Evolutionary conservation across 2,329 filamentous ascomycete species (phyloP), one percentile per base, ranked within the genome.

Genomic region (Chaetomium globosum): DNA sequence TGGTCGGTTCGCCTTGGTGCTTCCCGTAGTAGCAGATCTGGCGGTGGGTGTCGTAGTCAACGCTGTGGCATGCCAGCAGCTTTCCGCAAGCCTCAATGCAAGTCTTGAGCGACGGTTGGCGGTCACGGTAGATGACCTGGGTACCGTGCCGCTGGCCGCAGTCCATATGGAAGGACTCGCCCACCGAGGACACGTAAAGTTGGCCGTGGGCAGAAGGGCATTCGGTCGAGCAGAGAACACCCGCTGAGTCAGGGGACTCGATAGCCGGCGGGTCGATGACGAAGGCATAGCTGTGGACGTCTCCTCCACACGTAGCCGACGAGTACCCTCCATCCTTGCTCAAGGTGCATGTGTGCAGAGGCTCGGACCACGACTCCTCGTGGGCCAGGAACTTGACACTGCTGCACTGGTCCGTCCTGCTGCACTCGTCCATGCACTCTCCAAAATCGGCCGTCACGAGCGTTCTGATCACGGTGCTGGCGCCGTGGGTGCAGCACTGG

Each of bases 11-110:
- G 23, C 21, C 55, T 16, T 58, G 36, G 36, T 58, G 55, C 23
- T 58, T 58, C 9, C 55, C 55, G 36, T 58, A 58, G 55, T 58
- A 58, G 36, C 55, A 58, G 23, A 46, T 58, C 36, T 58, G 55
- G 3, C 55, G 36, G 23, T 58, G 33, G 13, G 46, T 8, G 23
- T 58, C 36, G 36, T 58, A 58, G 36, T 58, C 55, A 16, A 46
- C 55, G 23, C 55, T 58, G 23, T 58, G 55, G 55, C 55, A 58
- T 7, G 55, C 46, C n/a, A 48, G n/a, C 7, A 48, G n/a, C 7
- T 8, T 21, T 2, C 46, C n/a, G 46, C 46, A 48, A n/a, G 46
- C 46, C 46, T 48, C 46, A 1, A 48, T 48, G 9, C 46, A 48
- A n/a, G 46, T 12, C 46, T 48, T 48, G 46, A 48, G n/a, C 46